Evolutionary conservation across 2,329 filamentous ascomycete genomes (phyloP).

Genomic region (Fusarium compactum): DNA sequence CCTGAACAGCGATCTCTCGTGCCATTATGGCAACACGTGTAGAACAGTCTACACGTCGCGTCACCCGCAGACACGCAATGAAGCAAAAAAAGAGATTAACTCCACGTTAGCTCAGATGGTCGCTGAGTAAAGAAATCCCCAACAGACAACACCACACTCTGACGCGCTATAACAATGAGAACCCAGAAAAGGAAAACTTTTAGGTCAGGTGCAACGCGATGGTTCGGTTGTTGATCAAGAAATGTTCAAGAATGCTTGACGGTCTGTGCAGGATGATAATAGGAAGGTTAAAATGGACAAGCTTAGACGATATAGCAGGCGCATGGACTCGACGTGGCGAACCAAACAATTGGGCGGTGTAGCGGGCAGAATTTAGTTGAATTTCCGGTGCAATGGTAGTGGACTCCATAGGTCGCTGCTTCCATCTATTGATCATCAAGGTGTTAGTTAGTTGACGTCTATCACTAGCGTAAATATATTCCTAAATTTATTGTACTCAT

Average conservation of each 20-base stretch:
- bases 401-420: constrained; percentile 1
- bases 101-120: constrained; percentile 20
- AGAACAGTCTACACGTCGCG: constrained; percentile 42
- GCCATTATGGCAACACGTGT: constrained; percentile 45
- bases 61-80: constrained; percentile 26
- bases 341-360: constrained; percentile 49
- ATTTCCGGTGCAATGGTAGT: background rate
- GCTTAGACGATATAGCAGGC: background rate
- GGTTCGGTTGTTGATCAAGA: constrained; percentile 30
- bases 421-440: background rate
- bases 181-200: constrained; percentile 15
- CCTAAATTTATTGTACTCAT: background rate
- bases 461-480: background rate
- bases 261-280: constrained; percentile 33
- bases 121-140: constrained; percentile 22
- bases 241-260: constrained; percentile 21
- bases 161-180: constrained; percentile 16
- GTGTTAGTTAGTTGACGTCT: background rate
- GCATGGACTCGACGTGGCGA: constrained; percentile 23
- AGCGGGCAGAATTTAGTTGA: constrained; percentile 24
- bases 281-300: constrained; percentile 4
- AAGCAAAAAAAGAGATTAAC: constrained; percentile 13
- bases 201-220: constrained; percentile 16
- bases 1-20: constrained; percentile 39
- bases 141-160: constrained; percentile 23